Evolutionary conservation across 305 asterid genomes (phyloP), one percentile per base, ranked within the genome.

Genomic region (Fraxinus sp.): DNA sequence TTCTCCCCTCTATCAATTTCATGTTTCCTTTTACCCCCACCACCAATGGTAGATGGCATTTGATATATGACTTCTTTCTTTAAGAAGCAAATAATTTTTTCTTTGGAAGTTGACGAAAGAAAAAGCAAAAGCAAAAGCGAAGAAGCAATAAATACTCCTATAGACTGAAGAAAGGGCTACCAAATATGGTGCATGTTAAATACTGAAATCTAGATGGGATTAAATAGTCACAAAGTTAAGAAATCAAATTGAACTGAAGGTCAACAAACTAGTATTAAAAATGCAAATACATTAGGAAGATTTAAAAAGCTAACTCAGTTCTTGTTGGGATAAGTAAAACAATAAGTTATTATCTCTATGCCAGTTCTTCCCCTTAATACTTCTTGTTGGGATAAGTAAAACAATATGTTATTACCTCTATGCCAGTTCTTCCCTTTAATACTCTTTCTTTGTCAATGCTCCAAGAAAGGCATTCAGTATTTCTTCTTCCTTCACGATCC

Each of bases 401-500:
- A 72, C 36, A 57, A 83, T 22, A 85, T 44, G 70, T 62, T 44
- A 68, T 82, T 89, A 91, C 97, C 93, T 92, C 97, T 62, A 90
- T 84, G 86, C 94, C 94, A 79, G 94, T 92, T 87, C 97, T 90
- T 88, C 94, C 94, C 83, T 88, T 89, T 84, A 92, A 89, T 70
- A 92, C 93, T 37, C 97, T 88, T 83, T 92, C 93, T 87, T 88
- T 91, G 84, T 92, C 94, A 41, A 91, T 84, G 80, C 95, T 93
- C 97, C 97, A 92, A 39, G 97, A 92, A 49, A 92, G 94, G 87
- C 94, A 91, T 87, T 91, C 97, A 3, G 89, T 85, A 79, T 90
- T 92, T 87, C 97, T 90, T 87, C 97, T 89, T 82, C 97, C 94
- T 90, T 88, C 93, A 81, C 92, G 94, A 76, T 91, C 95, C 0